phyloP scores from a whole-genome alignment of 176 grass and related monocot genomes.

The Avena eriantha region DNA sequence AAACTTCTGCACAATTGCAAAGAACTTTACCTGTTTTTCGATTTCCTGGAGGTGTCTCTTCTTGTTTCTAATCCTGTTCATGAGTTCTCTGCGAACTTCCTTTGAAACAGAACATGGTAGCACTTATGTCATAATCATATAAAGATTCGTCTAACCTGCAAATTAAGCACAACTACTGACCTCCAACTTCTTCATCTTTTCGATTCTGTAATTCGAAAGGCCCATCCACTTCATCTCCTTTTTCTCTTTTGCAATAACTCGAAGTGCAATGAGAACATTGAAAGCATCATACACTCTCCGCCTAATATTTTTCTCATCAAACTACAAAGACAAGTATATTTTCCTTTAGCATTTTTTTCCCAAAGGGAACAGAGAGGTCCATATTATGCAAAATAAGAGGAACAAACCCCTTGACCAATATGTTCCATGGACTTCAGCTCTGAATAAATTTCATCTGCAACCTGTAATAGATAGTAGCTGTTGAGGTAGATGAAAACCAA shows the following conservation, averaged over 20 bases:
- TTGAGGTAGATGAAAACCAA: constrained; percentile 36
- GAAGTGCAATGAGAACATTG: constrained; percentile 91
- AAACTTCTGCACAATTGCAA: constrained; percentile 25
- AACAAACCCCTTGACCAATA: constrained; percentile 71
- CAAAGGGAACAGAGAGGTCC: constrained; percentile 8
- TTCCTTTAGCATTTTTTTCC: constrained; percentile 34
- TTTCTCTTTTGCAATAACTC: constrained; percentile 89
- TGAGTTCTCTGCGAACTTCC: constrained; percentile 65
- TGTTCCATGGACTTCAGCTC: constrained; percentile 66
- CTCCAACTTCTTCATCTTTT: constrained; percentile 72
- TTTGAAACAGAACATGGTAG: constrained; percentile 47
- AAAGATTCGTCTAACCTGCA: constrained; percentile 9
- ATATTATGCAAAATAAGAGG: constrained; percentile 34
- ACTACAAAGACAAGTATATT: constrained; percentile 56
- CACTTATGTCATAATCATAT: neutral
- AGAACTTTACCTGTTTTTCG: constrained; percentile 78
- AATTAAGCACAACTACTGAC: constrained; percentile 62
- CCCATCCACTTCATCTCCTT: constrained; percentile 98
- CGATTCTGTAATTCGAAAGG: constrained; percentile 64
- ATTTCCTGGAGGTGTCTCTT: constrained; percentile 77
- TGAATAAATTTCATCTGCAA: constrained; percentile 86
- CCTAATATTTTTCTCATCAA: constrained; percentile 98
- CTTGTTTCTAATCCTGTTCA: constrained; percentile 75
- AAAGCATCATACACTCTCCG: constrained; percentile 97
- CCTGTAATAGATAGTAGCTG: constrained; percentile 59